Evolutionary conservation across 148 eudicot species (phyloP).

Genomic region (Vaccinium vitisidaea): DNA sequence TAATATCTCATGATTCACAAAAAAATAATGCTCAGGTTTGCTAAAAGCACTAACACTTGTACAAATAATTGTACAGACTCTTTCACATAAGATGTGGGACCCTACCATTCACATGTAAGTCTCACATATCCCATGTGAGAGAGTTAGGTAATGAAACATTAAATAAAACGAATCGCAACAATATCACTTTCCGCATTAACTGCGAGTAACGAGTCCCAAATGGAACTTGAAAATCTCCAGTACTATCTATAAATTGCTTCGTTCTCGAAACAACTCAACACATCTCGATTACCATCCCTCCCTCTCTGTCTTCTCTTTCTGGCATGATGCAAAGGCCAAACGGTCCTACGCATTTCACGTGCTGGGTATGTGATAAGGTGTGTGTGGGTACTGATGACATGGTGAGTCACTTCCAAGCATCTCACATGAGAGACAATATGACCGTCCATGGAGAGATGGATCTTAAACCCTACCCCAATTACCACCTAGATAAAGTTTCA

Average conservation of each 20-base stretch:
- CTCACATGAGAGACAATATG: constrained; percentile 15
- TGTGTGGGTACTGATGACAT: constrained; percentile 16
- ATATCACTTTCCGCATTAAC: neutral
- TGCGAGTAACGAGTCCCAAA: neutral
- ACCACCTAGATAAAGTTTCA: neutral
- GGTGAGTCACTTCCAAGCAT: constrained; percentile 25
- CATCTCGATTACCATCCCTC: neutral
- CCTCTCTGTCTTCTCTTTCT: neutral
- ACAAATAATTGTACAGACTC: too few species aligned
- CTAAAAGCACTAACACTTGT: too few species aligned
- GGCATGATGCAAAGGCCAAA: neutral
- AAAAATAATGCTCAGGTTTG: too few species aligned
- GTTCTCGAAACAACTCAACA: neutral
- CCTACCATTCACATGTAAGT: too few species aligned
- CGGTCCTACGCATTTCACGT: constrained; percentile 16
- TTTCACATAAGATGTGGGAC: too few species aligned
- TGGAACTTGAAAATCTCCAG: neutral
- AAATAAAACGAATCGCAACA: neutral
- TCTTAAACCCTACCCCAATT: neutral
- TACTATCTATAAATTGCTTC: neutral
- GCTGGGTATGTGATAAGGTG: constrained; percentile 29
- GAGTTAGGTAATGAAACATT: neutral
- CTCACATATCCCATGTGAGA: too few species aligned
- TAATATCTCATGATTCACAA: neutral
- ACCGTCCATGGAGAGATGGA: neutral